Percentiles rank a stretch among this genome's conserved stretches.
Evolutionary conservation across 164 flowering plant genomes (phyloP).

Genomic region (Kalanchoe fedtschenkoi): DNA sequence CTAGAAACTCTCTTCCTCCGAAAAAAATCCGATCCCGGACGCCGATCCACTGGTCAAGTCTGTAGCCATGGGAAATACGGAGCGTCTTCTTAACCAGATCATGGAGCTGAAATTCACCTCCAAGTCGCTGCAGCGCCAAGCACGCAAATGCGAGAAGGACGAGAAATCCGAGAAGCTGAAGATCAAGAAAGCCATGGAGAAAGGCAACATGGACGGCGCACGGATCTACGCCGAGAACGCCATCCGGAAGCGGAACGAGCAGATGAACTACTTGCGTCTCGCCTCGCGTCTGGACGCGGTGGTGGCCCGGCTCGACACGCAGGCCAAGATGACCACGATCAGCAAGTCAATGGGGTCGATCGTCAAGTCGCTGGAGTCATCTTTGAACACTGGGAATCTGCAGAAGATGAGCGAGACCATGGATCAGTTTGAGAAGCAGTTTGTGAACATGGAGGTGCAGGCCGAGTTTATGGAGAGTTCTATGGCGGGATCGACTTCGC

Average conservation of each 20-base stretch:
- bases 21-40: too few relatives aligned
- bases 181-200: too few relatives aligned
- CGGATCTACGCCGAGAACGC: conserved; percentile 70
- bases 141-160: conserved; percentile 65
- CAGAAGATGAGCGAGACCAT: conserved; percentile 80
- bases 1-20: too few relatives aligned
- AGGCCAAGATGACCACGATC: too few relatives aligned
- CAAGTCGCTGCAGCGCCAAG: too few relatives aligned
- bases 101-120: conserved; percentile 67
- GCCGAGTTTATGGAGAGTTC: conserved; percentile 73
- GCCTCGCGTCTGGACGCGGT: conserved; percentile 65
- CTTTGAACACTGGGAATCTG: conserved; percentile 44
- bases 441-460: conserved; percentile 74
- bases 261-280: conserved; percentile 65
- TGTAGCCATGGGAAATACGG: conserved; percentile 69
- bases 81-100: conserved; percentile 60
- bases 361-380: conserved; percentile 53
- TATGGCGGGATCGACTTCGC: conserved; percentile 63
- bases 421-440: too few relatives aligned
- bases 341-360: conserved; percentile 49
- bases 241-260: conserved; percentile 61
- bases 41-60: too few relatives aligned
- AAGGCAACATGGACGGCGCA: conserved; percentile 68
- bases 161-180: conserved; percentile 63
- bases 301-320: conserved; percentile 62